Evolutionary conservation across 495 filamentous ascomycete species (phyloP), one percentile per base, ranked within the genome.

Genomic region (Diplogelasinospora grovesii): DNA sequence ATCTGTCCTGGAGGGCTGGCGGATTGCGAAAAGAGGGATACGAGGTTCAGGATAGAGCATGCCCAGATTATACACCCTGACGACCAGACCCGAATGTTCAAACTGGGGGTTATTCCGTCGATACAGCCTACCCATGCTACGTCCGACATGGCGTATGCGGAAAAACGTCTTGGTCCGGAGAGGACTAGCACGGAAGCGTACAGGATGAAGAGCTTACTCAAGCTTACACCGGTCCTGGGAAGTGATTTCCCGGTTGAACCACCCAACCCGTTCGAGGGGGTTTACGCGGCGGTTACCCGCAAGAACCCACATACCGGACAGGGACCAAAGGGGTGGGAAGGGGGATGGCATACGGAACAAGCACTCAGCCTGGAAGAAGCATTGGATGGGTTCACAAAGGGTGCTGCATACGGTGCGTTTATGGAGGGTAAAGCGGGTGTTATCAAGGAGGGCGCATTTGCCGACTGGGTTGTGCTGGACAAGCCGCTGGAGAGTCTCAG

Each of bases 71-170:
- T 82, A 34, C 69, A 75, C 42, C 74, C 74, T n/a, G 61, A 63
- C 22, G 78, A 82, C 55, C 77, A 81, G 45, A 43, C 38, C 0
- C 65, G 71, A 20, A 73, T 83, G 45, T 50, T 53, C 15, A 56
- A 57, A 9, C 44, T 78, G 11, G 77, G 76, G 9, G 75, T 83
- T 40, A 71, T 82, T 42, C 76, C 79, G 0, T 76, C 70, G n/a
- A 74, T 83, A 47, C 79, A 83, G 49, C 79, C 79, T 1, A 82
- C 79, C 1, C 79, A 83, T 43, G 79, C 79, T 22, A 82, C 77
- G 8, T 77, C 73, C 8, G 79, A 83, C 49, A 75, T 73, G 68
- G 52, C 65, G 4, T 81, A 81, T 42, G 79, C 74, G 14, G 68
- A 75, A 37, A 45, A 34, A 6, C 65, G 79, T 8, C 69, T 83